These are phyloP conservation scores for Penicillium herquei DNA, from an alignment of 495 filamentous ascomycete species.

Conservation along the genomic window DNA sequence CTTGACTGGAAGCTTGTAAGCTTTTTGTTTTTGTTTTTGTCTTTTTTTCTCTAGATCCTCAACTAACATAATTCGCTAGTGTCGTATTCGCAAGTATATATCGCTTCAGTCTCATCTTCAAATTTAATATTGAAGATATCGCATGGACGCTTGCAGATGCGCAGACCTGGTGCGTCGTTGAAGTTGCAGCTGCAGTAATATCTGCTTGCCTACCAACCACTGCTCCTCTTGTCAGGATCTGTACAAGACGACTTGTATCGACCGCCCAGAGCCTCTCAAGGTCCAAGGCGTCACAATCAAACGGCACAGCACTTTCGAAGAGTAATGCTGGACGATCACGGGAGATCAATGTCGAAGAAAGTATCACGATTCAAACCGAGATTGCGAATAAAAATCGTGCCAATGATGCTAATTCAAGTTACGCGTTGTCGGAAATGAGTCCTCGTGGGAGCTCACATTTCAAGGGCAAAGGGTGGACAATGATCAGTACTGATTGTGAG, in stretches of 20 bases:
- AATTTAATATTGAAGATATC: slow-evolving; percentile 10
- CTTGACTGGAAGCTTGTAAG: slow-evolving; percentile 4
- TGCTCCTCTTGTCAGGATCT: slow-evolving; percentile 9
- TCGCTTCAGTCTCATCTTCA: slow-evolving; percentile 19
- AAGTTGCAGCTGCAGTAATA: slow-evolving; percentile 18
- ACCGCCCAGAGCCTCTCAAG: neutral
- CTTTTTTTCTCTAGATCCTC: neutral
- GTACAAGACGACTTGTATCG: slow-evolving; percentile 5
- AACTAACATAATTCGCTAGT: neutral
- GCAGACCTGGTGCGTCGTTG: slow-evolving; percentile 24
- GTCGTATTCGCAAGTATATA: slow-evolving; percentile 10
- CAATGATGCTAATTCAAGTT: slow-evolving; percentile 8
- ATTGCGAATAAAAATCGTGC: neutral
- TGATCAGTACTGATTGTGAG: slow-evolving; percentile 3
- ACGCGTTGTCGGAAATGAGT: neutral
- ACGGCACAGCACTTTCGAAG: neutral
- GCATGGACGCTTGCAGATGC: slow-evolving; percentile 20
- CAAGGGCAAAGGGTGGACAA: slow-evolving; percentile 12
- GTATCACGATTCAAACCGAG: neutral
- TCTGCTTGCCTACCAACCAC: slow-evolving; percentile 23
- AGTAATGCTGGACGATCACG: neutral
- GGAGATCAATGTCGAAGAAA: neutral
- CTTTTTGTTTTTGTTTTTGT: no score
- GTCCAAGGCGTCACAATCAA: slow-evolving; percentile 1
- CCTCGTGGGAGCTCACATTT: slow-evolving; percentile 6